Percentiles rank a stretch among this genome's conserved stretches.
phyloP scores from a whole-genome alignment of 441 rosid species.

The Melastoma candidum region DNA sequence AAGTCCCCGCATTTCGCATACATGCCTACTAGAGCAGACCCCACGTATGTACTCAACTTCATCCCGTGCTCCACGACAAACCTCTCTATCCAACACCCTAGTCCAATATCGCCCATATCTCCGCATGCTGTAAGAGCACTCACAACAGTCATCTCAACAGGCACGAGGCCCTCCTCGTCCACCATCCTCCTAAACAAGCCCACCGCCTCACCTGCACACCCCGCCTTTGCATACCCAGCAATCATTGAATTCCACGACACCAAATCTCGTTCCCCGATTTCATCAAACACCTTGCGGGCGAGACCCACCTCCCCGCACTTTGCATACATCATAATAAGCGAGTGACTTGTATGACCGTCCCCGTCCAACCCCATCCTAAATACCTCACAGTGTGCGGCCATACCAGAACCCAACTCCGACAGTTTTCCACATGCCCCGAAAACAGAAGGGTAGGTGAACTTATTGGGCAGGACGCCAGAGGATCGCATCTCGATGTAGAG shows the following conservation, averaged over 20 bases:
- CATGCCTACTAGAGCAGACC: constrained; percentile 71
- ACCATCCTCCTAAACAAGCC: constrained; percentile 49
- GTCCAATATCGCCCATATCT: constrained; percentile 49
- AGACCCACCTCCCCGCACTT: constrained; percentile 25
- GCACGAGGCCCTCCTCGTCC: constrained; percentile 36
- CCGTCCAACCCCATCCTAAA: constrained; percentile 44
- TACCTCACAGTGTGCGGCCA: constrained; percentile 41
- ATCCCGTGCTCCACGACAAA: constrained; percentile 33
- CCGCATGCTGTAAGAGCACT: constrained; percentile 64
- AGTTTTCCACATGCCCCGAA: constrained; percentile 53
- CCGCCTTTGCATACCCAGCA: constrained; percentile 58
- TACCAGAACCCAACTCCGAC: constrained; percentile 37
- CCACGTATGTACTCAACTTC: constrained; percentile 41
- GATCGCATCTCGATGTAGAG: constrained; percentile 47
- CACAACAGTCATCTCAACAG: constrained; percentile 71
- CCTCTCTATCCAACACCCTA: constrained; percentile 55
- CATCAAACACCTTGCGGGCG: constrained; percentile 70
- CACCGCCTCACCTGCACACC: constrained; percentile 45
- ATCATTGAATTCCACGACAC: constrained; percentile 94
- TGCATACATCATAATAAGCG: constrained; percentile 46
- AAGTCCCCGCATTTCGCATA: constrained; percentile 73
- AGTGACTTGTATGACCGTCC: constrained; percentile 46
- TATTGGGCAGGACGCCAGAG: constrained; percentile 43
- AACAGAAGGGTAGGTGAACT: constrained; percentile 66
- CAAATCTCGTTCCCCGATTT: constrained; percentile 41